Conservation (phyloP, 2,329 filamentous ascomycete genomes). For the Coleophoma eucalyptorum region DNA sequence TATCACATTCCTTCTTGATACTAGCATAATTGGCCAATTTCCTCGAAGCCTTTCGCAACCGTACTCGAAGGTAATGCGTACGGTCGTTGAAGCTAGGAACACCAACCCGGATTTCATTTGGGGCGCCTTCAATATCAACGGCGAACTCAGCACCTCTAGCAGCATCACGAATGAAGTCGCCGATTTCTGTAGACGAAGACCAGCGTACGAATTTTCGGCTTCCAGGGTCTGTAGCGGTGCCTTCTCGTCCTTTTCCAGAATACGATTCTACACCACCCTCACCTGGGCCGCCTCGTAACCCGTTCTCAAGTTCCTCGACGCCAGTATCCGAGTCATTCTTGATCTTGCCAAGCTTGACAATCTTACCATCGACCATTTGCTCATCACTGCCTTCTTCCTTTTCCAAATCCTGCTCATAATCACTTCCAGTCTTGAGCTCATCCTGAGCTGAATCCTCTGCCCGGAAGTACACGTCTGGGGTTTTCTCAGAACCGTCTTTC, state of each 20-base stretch:
- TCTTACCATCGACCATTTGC: constrained; percentile 42
- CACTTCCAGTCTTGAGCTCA: constrained; percentile 34
- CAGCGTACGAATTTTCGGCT: constrained; percentile 72
- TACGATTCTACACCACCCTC: constrained; percentile 66
- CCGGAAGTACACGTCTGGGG: constrained; percentile 73
- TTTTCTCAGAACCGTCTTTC: constrained; percentile 60
- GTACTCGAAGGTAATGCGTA: constrained; percentile 82
- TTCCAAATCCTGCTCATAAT: constrained; percentile 27
- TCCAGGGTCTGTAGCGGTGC: constrained; percentile 9
- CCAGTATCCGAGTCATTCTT: constrained; percentile 29
- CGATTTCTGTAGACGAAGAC: constrained; percentile 85
- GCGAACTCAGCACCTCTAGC: constrained; percentile 81
- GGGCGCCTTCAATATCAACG: constrained; percentile 72
- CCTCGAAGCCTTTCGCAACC: constrained; percentile 67
- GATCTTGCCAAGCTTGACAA: constrained; percentile 31
- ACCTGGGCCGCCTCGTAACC: constrained; percentile 41
- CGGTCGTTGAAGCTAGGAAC: constrained; percentile 87
- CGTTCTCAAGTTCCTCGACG: constrained; percentile 36
- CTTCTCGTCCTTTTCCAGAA: constrained; percentile 63
- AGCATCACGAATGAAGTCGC: constrained; percentile 90
- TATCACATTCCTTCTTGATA: constrained; percentile 79
- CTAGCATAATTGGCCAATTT: constrained; percentile 66
- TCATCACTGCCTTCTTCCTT: constrained; percentile 38
- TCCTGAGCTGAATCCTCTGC: constrained; percentile 71
- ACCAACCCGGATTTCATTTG: constrained; percentile 66